These are phyloP conservation scores for Mycothermus thermophilus DNA, from an alignment of 495 filamentous ascomycete species.

Conservation along the genomic window DNA sequence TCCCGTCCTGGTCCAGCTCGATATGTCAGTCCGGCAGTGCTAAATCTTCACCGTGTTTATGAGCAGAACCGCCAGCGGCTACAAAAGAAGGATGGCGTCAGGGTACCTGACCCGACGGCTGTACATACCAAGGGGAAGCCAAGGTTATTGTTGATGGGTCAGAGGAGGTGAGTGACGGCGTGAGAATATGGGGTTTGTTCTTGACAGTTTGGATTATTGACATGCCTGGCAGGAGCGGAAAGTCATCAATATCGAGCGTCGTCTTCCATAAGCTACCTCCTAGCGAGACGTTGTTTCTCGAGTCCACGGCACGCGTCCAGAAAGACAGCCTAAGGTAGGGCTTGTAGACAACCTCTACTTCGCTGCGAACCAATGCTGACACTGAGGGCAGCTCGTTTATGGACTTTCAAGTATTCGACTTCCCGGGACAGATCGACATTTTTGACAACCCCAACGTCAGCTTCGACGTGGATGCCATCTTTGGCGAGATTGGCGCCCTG, in stretches of 20 bases:
- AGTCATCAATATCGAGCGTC: constrained; percentile 93
- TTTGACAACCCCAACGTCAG: constrained; percentile 50
- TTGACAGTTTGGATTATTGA: constrained; percentile 9
- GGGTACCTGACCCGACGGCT: constrained; percentile 26
- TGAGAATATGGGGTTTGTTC: background rate
- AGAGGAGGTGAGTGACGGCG: constrained; percentile 55
- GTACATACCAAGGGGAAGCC: constrained; percentile 51
- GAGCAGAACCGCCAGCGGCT: constrained; percentile 40
- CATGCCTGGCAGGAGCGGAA: constrained; percentile 60
- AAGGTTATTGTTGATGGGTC: constrained; percentile 83
- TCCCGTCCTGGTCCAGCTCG: constrained; percentile 11
- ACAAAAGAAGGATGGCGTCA: constrained; percentile 28
- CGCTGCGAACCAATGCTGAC: constrained; percentile 8
- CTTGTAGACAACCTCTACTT: background rate
- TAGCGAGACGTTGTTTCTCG: constrained; percentile 84
- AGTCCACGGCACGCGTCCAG: constrained; percentile 83
- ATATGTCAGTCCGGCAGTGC: constrained; percentile 33
- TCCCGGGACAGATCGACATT: constrained; percentile 85
- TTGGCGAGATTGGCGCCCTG: constrained; percentile 80
- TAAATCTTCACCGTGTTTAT: constrained; percentile 41
- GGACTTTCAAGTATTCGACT: constrained; percentile 97
- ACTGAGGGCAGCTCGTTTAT: constrained; percentile 67
- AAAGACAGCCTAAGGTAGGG: constrained; percentile 83
- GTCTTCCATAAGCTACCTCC: constrained; percentile 96
- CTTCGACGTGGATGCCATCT: constrained; percentile 81